Evolutionary conservation across 1,284 basidiomycete species (phyloP), one percentile per base, ranked within the genome.

Genomic region (Heterobasidion irregulare): DNA sequence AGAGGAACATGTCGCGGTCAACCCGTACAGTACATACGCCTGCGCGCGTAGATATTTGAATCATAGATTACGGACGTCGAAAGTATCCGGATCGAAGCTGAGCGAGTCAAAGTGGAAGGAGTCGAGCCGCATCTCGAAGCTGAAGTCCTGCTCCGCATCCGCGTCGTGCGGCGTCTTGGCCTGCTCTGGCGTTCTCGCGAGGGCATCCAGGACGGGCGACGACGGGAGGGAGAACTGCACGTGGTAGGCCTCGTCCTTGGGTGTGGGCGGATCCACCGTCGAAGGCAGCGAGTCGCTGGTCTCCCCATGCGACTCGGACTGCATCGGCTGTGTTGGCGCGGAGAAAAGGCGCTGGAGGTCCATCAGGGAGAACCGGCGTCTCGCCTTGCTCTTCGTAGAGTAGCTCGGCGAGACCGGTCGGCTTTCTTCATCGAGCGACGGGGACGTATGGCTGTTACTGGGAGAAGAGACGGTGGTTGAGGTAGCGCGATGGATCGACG

Each of bases 41-140:
- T 41, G n/a, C 38, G 38, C 10, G 38, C 5, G 38, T 41, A 41
- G 38, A 41, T 41, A 41, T 41, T 41, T 41, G 38, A 41, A 10
- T 41, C 38, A 41, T 41, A 41, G 38, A n/a, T 41, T 41, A 15
- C 45, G 50, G n/a, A 70, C 50, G 60, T 68, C 62, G 57, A 82
- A 84, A 48, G 72, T 74, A 57, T 82, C 77, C 18, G 75, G 74
- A 63, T 87, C 82, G 56, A 87, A 84, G 53, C 81, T 83, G 47
- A 87, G 60, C 0, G 76, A 72, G 58, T 86, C 84, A 62, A 86
- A 87, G 62, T 84, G 83, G 53, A 87, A 69, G 26, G 85, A 85
- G 63, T 85, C 81, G 15, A 87, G 76, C 47, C 69, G 72, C 80
- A 85, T 80, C 69, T 87, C 83, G 53, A 82, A 68, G 57, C 75